Evolutionary conservation across 2,329 filamentous ascomycete species (phyloP), one percentile per base, ranked within the genome.

Genomic region (Aureobasidium namibiae): DNA sequence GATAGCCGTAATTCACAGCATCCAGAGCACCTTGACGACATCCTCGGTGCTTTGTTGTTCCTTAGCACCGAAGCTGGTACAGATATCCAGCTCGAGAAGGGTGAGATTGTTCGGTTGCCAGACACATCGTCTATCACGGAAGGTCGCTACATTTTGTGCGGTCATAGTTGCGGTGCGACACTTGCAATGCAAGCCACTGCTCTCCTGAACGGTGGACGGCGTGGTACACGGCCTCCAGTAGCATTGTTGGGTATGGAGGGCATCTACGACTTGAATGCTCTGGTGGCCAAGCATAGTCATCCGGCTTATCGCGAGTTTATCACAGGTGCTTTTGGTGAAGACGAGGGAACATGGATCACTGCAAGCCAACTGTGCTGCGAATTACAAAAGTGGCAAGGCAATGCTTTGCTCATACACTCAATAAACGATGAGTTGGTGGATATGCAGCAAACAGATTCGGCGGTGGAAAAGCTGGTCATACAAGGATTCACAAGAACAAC

Each of bases 161-260:
- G 85, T 0, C 85, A 88, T 68, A 83, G 79, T 16, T 84, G 82
- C 60, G 85, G 85, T 48, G 85, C 80, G 2, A 85, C 82, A 4
- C 71, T 91, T 41, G 79, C 82, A 0, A 78, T 84, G 58, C 87
- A 90, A 71, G 69, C 42, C 1, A 31, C 24, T 14, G 31, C 13
- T 70, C 82, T 33, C 80, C 81, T 78, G 73, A 34, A 14, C 13
- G 14, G 18, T 11, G 65, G 34, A 23, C 13, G 16, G 33, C 31
- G 67, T 67, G 24, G 65, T 69, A n/a, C 61, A 65, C 10, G n/a
- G 44, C 64, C 65, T 6, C 83, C 83, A 0, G 66, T 73, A 2
- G 81, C 78, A 4, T 71, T 88, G n/a, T 68, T 88, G 4, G 80
- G 84, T 34, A 71, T 88, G 21, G 81, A 81, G 59, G 87, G 87